Conservation (phyloP, 306 rosid genomes). For the Quercus robur region DNA sequence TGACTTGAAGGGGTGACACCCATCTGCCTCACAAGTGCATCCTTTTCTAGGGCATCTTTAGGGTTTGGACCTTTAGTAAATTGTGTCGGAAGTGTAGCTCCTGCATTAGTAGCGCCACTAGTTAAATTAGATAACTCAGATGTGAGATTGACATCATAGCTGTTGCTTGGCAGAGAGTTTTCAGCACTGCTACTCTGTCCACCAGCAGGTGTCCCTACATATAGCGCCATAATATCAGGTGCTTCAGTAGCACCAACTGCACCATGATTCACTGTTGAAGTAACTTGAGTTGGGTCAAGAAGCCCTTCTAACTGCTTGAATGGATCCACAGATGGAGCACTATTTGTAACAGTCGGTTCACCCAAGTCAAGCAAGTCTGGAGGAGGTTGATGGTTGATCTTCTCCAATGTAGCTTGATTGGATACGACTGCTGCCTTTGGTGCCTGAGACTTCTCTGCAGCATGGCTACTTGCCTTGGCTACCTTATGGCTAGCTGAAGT, state of each 20-base stretch:
- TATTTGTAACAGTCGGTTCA: slow-evolving; percentile 42
- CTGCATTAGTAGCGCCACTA: slow-evolving; percentile 26
- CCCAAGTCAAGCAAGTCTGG: slow-evolving; percentile 83
- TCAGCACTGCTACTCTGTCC: slow-evolving; percentile 35
- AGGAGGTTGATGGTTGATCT: slow-evolving; percentile 52
- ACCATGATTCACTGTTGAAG: slow-evolving; percentile 34
- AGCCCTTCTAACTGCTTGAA: slow-evolving; percentile 79
- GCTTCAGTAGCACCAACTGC: slow-evolving; percentile 28
- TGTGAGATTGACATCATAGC: slow-evolving; percentile 37
- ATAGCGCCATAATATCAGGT: slow-evolving; percentile 51
- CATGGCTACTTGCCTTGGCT: slow-evolving; percentile 37
- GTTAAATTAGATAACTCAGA: slow-evolving; percentile 39
- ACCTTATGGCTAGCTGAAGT: slow-evolving; percentile 50
- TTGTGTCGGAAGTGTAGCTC: slow-evolving; percentile 30
- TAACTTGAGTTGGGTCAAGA: slow-evolving; percentile 42
- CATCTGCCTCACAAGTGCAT: slow-evolving; percentile 84
- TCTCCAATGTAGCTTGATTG: slow-evolving; percentile 28
- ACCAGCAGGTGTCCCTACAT: slow-evolving; percentile 38
- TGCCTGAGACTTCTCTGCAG: slow-evolving; percentile 40
- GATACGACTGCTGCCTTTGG: slow-evolving; percentile 36
- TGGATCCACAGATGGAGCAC: slow-evolving; percentile 56
- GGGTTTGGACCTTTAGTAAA: slow-evolving; percentile 52
- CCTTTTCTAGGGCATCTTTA: slow-evolving; percentile 60
- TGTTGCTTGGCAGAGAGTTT: slow-evolving; percentile 33
- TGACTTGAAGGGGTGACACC: slow-evolving; percentile 80